Conservation (phyloP, 2,329 filamentous ascomycete genomes). For the Septoria petroselini region DNA sequence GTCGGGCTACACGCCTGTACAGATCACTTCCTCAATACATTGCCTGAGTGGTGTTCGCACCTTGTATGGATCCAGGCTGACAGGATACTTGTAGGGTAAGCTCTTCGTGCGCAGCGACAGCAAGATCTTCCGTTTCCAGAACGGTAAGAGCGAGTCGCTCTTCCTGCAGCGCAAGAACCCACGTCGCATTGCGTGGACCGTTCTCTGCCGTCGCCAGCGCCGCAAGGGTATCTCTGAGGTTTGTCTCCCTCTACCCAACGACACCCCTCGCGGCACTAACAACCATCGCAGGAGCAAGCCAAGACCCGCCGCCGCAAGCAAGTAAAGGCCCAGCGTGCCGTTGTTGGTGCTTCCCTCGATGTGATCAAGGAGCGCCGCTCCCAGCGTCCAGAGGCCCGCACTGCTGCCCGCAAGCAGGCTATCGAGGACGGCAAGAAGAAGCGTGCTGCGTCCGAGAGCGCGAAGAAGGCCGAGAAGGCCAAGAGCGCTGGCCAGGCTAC, state of each 20-base stretch:
- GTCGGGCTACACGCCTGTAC: conserved; percentile 7
- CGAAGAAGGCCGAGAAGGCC: conserved; percentile 99
- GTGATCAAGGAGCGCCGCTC: conserved; percentile 99
- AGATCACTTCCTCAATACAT: conserved; percentile 10
- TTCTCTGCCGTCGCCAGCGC: conserved; percentile 97
- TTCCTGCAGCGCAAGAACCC: conserved; percentile 99
- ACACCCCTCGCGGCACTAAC: conserved; percentile 22
- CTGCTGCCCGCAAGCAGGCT: conserved; percentile 81
- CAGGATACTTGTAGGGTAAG: conserved; percentile 71
- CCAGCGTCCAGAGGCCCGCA: conserved; percentile 91
- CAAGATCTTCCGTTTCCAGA: conserved; percentile 99
- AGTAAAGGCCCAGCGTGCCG: conserved; percentile 97
- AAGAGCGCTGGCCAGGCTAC: conserved; percentile 78
- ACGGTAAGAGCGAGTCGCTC: conserved; percentile 98
- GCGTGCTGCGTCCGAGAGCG: conserved; percentile 80
- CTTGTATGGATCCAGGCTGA: conserved; percentile 24
- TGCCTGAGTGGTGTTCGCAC: conserved; percentile 26
- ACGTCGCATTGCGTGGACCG: conserved; percentile 97
- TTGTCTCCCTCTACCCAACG: conserved; percentile 47
- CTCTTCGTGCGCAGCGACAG: conserved; percentile 99
- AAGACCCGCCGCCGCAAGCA: conserved; percentile 99
- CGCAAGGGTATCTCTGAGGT: conserved; percentile 99
- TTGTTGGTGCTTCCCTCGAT: conserved; percentile 98
- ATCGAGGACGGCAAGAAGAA: conserved; percentile 99
- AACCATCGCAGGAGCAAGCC: conserved; percentile 77